Conservation (phyloP, 2,329 filamentous ascomycete genomes). For the Epichloe aotearoae region DNA sequence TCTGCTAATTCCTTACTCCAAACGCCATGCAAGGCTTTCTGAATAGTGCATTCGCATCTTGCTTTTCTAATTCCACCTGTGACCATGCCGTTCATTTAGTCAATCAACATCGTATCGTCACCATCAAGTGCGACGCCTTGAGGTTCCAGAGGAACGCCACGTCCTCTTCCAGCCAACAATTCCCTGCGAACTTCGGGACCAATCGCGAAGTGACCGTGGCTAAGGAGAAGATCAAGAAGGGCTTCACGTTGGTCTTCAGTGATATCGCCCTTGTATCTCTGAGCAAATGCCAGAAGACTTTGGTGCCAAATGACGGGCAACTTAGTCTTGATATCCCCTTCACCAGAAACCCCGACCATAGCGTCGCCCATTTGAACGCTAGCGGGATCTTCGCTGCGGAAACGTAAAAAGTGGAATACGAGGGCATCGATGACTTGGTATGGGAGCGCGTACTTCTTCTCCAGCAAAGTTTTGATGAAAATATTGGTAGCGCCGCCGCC, state of each 20-base stretch:
- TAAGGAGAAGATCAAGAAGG: conserved; percentile 72
- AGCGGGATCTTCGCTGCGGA: conserved; percentile 55
- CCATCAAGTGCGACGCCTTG: conserved; percentile 47
- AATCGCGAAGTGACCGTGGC: conserved; percentile 75
- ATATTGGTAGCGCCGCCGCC: conserved; percentile 87
- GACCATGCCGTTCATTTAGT: conserved; percentile 18
- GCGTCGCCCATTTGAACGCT: conserved; percentile 38
- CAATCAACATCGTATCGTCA: conserved; percentile 85
- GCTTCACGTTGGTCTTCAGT: conserved; percentile 91
- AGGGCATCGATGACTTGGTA: conserved; percentile 90
- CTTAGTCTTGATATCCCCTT: conserved; percentile 43
- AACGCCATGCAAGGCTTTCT: conserved; percentile 11
- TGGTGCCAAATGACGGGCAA: conserved; percentile 96
- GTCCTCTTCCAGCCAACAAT: conserved; percentile 71
- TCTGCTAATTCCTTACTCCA: conserved; percentile 3
- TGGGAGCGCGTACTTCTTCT: conserved; percentile 94
- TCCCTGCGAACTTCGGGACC: conserved; percentile 86
- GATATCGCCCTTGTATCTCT: conserved; percentile 90
- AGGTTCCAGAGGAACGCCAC: conserved; percentile 56
- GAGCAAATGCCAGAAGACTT: conserved; percentile 79
- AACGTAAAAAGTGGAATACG: conserved; percentile 93
- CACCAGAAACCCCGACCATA: conserved; percentile 33
- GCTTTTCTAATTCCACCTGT: neutral
- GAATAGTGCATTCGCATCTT: conserved; percentile 4
- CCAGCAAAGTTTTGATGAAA: conserved; percentile 82